Evolutionary conservation across 164 flowering plant species (phyloP).

Genomic region (Annona cherimola): DNA sequence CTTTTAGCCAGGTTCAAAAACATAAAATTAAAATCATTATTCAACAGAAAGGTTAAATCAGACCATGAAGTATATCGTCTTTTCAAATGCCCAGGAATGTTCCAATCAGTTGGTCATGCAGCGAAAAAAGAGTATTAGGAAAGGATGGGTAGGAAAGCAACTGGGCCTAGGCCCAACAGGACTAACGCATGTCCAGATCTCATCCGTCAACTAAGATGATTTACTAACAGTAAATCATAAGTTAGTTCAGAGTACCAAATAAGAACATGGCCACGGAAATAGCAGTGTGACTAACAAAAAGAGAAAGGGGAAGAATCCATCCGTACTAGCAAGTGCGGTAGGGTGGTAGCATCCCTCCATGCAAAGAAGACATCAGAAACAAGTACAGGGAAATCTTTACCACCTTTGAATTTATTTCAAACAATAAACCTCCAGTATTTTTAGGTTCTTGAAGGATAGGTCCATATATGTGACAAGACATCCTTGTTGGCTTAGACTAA

Average conservation of each 20-base stretch:
- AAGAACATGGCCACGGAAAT: too few relatives aligned
- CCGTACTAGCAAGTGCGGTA: neutral
- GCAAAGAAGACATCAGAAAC: neutral
- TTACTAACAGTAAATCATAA: too few relatives aligned
- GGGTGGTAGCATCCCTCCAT: neutral
- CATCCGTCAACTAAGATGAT: neutral
- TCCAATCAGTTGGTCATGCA: neutral
- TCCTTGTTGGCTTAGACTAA: neutral
- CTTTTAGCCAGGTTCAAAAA: neutral
- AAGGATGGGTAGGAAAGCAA: neutral
- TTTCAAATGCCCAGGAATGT: neutral
- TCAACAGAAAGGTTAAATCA: neutral
- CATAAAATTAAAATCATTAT: neutral
- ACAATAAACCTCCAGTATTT: neutral
- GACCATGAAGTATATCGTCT: neutral
- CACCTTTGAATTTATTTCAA: neutral
- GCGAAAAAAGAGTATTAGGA: neutral
- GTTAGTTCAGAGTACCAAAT: neutral
- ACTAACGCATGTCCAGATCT: neutral
- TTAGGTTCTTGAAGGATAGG: neutral
- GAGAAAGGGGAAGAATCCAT: too few relatives aligned
- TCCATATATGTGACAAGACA: neutral
- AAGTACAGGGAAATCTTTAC: too few relatives aligned
- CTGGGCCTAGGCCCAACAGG: neutral
- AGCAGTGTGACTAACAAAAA: too few relatives aligned